These are phyloP conservation scores for Diaporthe humulicola DNA, from an alignment of 2,329 filamentous ascomycete species.

Conservation along the genomic window DNA sequence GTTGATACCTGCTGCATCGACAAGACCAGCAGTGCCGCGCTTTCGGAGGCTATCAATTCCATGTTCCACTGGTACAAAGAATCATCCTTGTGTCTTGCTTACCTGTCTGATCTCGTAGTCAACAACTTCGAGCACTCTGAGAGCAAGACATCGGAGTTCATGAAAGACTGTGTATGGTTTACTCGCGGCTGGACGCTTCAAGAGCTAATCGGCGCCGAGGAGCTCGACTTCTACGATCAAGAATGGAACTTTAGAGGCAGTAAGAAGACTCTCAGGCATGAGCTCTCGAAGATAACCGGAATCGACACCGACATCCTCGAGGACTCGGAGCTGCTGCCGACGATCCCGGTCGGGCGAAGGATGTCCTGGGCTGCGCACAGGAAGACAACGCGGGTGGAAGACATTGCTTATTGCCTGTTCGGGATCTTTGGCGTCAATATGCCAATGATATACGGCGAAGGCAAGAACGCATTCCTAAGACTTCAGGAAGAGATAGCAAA, in stretches of 20 bases:
- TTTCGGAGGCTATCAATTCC: conserved; percentile 41
- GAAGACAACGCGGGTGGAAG: conserved; percentile 43
- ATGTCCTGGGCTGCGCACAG: conserved; percentile 47
- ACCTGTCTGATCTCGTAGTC: conserved; percentile 37
- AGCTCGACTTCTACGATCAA: conserved; percentile 39
- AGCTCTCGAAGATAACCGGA: conserved; percentile 37
- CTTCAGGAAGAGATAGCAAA: conserved; percentile 47
- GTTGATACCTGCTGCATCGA: conserved; percentile 39
- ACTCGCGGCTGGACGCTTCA: conserved; percentile 41
- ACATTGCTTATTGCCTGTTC: conserved; percentile 43
- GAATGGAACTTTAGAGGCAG: conserved; percentile 37
- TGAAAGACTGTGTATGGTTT: conserved; percentile 39
- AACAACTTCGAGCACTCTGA: conserved; percentile 22
- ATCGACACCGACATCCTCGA: conserved; percentile 37
- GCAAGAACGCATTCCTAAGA: conserved; percentile 43
- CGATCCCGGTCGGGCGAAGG: conserved; percentile 41
- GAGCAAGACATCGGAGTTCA: conserved; percentile 24
- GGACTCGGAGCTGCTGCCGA: conserved; percentile 32
- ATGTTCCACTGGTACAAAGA: conserved; percentile 41
- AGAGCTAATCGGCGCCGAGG: conserved; percentile 38
- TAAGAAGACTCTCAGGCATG: conserved; percentile 31
- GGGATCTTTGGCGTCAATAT: conserved; percentile 48
- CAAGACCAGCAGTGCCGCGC: conserved; percentile 37
- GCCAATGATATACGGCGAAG: conserved; percentile 48
- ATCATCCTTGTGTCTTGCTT: conserved; percentile 37